phyloP scores from a whole-genome alignment of 257 asterid genomes.

The Lycium barbarum region DNA sequence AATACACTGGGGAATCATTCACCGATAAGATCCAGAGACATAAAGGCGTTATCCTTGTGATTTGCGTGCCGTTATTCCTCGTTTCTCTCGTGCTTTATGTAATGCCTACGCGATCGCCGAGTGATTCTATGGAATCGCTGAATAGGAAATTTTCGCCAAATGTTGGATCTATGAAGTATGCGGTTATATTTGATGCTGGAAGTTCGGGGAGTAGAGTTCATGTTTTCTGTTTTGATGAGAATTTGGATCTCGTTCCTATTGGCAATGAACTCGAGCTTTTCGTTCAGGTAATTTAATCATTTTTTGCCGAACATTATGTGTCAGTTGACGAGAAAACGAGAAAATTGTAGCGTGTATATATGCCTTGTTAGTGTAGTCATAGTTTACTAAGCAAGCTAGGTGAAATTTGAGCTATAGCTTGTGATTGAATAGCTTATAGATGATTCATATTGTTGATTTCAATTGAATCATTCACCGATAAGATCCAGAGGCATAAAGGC shows the following conservation, averaged over 20 bases:
- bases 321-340: too few relatives aligned
- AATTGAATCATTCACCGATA: conserved; percentile 47
- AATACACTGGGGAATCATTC: conserved; percentile 51
- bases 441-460: too few relatives aligned
- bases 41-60: conserved; percentile 69
- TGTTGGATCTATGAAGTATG: conserved; percentile 35
- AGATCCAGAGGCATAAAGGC: conserved; percentile 78
- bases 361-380: too few relatives aligned
- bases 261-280: conserved; percentile 45
- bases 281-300: conserved; percentile 20
- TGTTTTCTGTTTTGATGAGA: conserved; percentile 43
- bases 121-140: background rate
- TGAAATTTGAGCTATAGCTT: too few relatives aligned
- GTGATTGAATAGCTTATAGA: too few relatives aligned
- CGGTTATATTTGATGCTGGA: conserved; percentile 52
- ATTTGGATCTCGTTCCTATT: conserved; percentile 36
- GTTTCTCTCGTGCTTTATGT: conserved; percentile 42
- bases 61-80: conserved; percentile 61
- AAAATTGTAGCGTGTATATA: too few relatives aligned
- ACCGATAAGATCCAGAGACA: conserved; percentile 74
- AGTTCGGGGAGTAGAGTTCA: conserved; percentile 54
- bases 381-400: too few relatives aligned
- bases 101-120: conserved; percentile 46
- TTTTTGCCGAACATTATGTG: background rate
- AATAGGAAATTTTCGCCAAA: conserved; percentile 46